Evolutionary conservation across 2,329 filamentous ascomycete species (phyloP).

Genomic region (Claviceps sp.): DNA sequence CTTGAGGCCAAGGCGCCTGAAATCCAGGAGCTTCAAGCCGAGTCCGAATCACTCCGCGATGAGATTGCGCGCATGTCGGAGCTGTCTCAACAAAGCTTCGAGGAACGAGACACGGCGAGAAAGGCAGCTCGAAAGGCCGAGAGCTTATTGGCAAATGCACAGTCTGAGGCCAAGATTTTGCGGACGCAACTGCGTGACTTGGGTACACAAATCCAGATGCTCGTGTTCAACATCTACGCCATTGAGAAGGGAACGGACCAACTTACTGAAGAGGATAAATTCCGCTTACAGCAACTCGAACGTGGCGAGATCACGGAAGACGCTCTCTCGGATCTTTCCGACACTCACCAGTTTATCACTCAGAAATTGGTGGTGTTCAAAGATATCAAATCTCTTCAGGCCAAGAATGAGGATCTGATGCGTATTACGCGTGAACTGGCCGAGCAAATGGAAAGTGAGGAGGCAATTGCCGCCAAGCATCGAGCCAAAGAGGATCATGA

Average conservation of each 20-base stretch:
- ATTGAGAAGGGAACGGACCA: constrained; percentile 66
- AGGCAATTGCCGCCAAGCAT: constrained; percentile 55
- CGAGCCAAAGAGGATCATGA: constrained; percentile 52
- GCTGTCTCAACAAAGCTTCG: constrained; percentile 67
- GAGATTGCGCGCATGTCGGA: constrained; percentile 78
- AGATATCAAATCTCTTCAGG: constrained; percentile 69
- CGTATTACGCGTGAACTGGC: constrained; percentile 74
- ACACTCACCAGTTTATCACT: constrained; percentile 80
- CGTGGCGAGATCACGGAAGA: constrained; percentile 62
- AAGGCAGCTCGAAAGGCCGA: constrained; percentile 71
- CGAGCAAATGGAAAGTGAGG: constrained; percentile 81
- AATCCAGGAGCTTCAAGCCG: constrained; percentile 69
- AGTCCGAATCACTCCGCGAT: constrained; percentile 65
- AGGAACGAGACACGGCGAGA: constrained; percentile 65
- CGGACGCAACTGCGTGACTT: constrained; percentile 81
- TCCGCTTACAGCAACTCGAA: constrained; percentile 65
- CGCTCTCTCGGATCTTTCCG: constrained; percentile 59
- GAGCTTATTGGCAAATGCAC: constrained; percentile 49
- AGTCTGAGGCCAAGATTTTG: constrained; percentile 63
- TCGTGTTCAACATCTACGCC: constrained; percentile 76
- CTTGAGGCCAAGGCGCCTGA: constrained; percentile 80
- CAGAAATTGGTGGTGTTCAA: constrained; percentile 84
- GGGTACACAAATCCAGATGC: constrained; percentile 77
- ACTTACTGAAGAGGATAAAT: constrained; percentile 56
- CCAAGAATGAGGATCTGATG: constrained; percentile 76